Evolutionary conservation across 2,329 filamentous ascomycete species (phyloP), one percentile per base, ranked within the genome.

Genomic region (Neopestalotiopsis sp.): DNA sequence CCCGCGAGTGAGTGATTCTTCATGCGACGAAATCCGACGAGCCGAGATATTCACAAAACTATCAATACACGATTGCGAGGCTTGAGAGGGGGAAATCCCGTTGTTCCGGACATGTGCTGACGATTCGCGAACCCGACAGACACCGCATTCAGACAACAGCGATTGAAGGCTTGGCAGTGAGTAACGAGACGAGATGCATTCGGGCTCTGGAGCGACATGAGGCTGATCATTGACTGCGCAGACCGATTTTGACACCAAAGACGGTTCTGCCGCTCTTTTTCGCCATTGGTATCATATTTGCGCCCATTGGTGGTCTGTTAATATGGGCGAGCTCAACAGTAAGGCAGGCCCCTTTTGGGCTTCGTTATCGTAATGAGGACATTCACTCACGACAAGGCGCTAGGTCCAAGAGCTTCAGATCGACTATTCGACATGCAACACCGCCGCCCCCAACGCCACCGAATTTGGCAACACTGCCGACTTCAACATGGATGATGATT

Each of bases 111-210:
- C 45, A 32, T 69, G 38, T 62, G 40, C 61, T 68, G 69, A 61
- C 38, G 32, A 57, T 34, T 52, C 17, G 24, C 12, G 28, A 58
- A 17, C 20, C 42, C 28, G 65, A 68, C 77, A 97, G 94, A 98
- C 84, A 98, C 95, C 69, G 96, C 96, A 12, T 99, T 98, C 80
- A 90, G 96, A 76, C 96, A 99, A 80, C 96, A 99, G 83, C 91
- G 96, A 79, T 84, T 99, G 81, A 98, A 98, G 84, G 96, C 96
- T 84, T 99, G 96, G 96, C 96, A 99, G 92, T 97, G 86, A 82
- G 94, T 89, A 64, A 69, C 71, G 57, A 59, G 30, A 30, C 12
- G 20, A 14, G 9, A 32, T 68, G 69, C 58, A 76, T 66, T 60
- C n/a, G 34, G 58, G 4, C 62, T 40, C 34, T 17, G 10, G 30